These are phyloP conservation scores for Cladosporium austrohemisphaericum DNA, from an alignment of 2,329 filamentous ascomycete genomes.

Conservation along the genomic window DNA sequence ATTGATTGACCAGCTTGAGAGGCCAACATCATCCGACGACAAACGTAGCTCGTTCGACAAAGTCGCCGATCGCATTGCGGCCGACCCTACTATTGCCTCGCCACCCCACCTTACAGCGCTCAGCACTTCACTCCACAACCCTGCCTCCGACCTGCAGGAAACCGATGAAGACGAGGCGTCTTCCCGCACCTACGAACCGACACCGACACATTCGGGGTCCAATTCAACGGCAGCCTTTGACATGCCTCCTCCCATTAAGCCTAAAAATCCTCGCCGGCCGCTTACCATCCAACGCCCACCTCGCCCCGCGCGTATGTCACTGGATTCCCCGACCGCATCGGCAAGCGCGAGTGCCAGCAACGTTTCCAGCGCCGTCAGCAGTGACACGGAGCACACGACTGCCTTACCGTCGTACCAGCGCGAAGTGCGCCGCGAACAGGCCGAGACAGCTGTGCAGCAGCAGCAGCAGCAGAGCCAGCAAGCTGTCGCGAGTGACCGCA, in stretches of 20 bases:
- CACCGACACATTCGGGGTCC: conserved; percentile 13
- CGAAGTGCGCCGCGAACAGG: conserved; percentile 31
- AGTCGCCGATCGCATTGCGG: conserved; percentile 27
- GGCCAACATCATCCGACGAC: conserved; percentile 25
- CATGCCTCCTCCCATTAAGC: conserved; percentile 12
- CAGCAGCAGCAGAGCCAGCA: conserved; percentile 35
- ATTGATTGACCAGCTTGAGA: conserved; percentile 45
- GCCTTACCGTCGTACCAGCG: conserved; percentile 34
- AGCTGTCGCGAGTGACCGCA: conserved; percentile 31
- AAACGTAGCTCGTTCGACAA: conserved; percentile 21
- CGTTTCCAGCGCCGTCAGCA: conserved; percentile 31
- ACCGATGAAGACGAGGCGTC: conserved; percentile 19
- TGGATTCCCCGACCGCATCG: conserved; percentile 17
- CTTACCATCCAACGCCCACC: conserved; percentile 21
- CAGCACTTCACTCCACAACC: neutral
- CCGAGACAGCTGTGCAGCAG: conserved; percentile 23
- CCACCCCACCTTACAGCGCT: conserved; percentile 18
- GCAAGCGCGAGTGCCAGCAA: conserved; percentile 29
- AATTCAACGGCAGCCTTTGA: conserved; percentile 11
- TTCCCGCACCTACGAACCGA: conserved; percentile 16
- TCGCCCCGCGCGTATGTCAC: conserved; percentile 8
- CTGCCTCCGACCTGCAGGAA: conserved; percentile 19
- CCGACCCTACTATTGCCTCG: conserved; percentile 28
- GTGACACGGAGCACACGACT: conserved; percentile 33
- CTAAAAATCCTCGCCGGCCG: conserved; percentile 20